Evolutionary conservation across 352 stramenopile species (phyloP).

Genomic region (Achlya hypogyna): DNA sequence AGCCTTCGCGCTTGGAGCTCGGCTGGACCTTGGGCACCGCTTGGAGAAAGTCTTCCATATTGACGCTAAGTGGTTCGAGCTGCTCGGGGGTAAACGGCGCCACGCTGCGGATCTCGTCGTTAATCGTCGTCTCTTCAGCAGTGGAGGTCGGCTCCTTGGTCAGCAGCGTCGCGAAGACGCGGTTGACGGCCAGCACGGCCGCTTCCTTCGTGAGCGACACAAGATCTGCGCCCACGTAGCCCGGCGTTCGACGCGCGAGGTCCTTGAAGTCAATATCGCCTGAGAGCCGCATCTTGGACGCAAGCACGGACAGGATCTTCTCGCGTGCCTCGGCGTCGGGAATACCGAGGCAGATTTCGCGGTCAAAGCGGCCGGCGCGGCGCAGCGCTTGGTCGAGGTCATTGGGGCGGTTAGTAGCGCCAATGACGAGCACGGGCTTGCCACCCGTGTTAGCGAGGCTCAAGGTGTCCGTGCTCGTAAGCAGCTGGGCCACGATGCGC

Average conservation of each 20-base stretch:
- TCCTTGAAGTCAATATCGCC: constrained; percentile 91
- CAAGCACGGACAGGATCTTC: constrained; percentile 93
- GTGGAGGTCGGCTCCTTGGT: constrained; percentile 20
- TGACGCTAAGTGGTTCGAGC: constrained; percentile 89
- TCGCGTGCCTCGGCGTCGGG: constrained; percentile 91
- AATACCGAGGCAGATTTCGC: constrained; percentile 96
- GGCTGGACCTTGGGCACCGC: constrained; percentile 96
- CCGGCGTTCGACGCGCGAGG: constrained; percentile 90
- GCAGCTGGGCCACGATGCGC: constrained; percentile 93
- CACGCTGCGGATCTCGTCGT: constrained; percentile 51
- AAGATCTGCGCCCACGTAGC: constrained; percentile 97
- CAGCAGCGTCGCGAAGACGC: constrained; percentile 91
- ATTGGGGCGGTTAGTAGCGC: constrained; percentile 96
- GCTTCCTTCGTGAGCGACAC: constrained; percentile 97
- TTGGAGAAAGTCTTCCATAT: constrained; percentile 94
- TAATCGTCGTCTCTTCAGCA: constrained; percentile 18
- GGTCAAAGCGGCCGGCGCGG: constrained; percentile 95
- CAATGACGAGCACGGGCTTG: constrained; percentile 95
- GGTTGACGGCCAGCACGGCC: constrained; percentile 95
- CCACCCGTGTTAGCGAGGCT: constrained; percentile 82
- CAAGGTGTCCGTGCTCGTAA: constrained; percentile 88
- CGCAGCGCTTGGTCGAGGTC: constrained; percentile 94
- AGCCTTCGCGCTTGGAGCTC: constrained; percentile 97
- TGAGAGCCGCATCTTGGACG: constrained; percentile 88
- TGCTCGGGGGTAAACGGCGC: constrained; percentile 85